phyloP scores from a whole-genome alignment of 192 early-diverging fungal genomes.

The Coemansia sp. region DNA sequence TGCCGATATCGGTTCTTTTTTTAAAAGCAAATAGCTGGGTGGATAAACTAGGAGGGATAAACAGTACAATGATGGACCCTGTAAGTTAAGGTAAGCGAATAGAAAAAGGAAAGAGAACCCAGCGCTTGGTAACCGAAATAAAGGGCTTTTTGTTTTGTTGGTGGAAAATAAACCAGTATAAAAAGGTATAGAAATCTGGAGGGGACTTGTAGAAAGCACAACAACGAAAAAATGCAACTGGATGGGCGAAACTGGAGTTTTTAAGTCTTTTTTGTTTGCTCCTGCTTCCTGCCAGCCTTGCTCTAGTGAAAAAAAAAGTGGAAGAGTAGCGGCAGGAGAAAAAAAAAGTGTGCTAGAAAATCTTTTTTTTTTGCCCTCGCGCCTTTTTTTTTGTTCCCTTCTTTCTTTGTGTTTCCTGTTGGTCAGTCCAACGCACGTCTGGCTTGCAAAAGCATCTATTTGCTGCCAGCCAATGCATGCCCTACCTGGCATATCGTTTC shows the following conservation, averaged over 20 bases:
- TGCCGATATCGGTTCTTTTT: not conserved
- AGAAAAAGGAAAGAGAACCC: not conserved
- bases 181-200: not conserved
- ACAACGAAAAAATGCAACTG: not conserved
- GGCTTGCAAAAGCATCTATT: constrained; percentile 2
- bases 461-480: constrained; percentile 6
- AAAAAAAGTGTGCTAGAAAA: constrained; percentile 14
- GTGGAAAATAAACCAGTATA: not conserved
- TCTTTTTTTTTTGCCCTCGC: constrained; percentile 7
- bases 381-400: constrained; percentile 2
- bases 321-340: not conserved
- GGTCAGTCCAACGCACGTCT: constrained; percentile 1
- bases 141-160: not conserved
- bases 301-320: not conserved
- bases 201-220: not conserved
- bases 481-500: constrained; percentile 5
- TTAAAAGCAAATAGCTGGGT: not conserved
- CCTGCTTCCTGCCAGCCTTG: not conserved
- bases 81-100: not conserved
- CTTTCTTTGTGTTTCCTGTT: not conserved
- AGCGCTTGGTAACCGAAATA: not conserved
- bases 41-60: not conserved
- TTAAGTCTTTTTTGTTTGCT: not conserved
- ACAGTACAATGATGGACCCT: not conserved
- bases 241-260: not conserved